Evolutionary conservation across 164 flowering plant species (phyloP).

Genomic region (Akebia trifoliata): DNA sequence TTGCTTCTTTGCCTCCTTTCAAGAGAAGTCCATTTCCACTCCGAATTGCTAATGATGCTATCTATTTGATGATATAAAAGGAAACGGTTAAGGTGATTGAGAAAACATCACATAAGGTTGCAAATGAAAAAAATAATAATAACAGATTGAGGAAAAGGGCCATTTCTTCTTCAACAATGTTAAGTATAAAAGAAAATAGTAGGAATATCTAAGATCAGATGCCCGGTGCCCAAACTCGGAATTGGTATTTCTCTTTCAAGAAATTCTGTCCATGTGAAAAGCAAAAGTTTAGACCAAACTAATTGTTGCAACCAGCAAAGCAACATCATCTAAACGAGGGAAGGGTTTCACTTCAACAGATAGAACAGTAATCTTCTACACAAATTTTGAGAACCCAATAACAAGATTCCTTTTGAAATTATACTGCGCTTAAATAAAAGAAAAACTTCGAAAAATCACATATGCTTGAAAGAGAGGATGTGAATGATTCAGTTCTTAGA

Average conservation of each 20-base stretch:
- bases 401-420: background rate
- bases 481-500: background rate
- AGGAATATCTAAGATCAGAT: background rate
- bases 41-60: conserved; percentile 90
- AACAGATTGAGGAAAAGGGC: background rate
- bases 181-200: no score
- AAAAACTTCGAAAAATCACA: background rate
- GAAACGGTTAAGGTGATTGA: background rate
- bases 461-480: background rate
- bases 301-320: background rate
- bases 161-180: no score
- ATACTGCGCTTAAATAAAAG: background rate
- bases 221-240: background rate
- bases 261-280: background rate
- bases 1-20: conserved; percentile 99
- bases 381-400: background rate
- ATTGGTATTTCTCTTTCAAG: background rate
- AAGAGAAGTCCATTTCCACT: conserved; percentile 95
- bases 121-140: background rate
- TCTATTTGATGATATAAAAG: conserved; percentile 38
- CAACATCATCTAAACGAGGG: background rate
- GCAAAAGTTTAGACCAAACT: background rate
- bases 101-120: background rate
- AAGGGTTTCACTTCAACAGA: no score
- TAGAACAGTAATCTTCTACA: background rate